Conservation (phyloP, 176 grass and related monocot genomes). For the Zizania latifolia region DNA sequence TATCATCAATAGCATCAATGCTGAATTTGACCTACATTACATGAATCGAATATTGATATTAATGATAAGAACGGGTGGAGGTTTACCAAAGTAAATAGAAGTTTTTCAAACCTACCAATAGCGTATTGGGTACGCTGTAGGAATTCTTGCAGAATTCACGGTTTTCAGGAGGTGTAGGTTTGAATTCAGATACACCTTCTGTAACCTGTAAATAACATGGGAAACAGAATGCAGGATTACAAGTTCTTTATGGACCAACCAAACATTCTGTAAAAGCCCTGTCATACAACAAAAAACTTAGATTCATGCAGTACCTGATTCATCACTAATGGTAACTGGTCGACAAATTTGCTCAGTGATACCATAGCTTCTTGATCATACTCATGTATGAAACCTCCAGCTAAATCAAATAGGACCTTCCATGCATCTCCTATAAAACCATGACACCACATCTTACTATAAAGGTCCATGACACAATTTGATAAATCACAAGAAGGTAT, state of each 20-base stretch:
- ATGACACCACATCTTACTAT: slow-evolving; percentile 15
- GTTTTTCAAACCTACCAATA: slow-evolving; percentile 43
- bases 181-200: slow-evolving; percentile 89
- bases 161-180: slow-evolving; percentile 77
- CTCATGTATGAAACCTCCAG: slow-evolving; percentile 61
- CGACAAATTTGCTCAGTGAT: slow-evolving; percentile 75
- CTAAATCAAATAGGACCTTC: slow-evolving; percentile 67
- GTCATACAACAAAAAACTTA: background rate
- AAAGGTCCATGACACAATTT: background rate
- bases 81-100: background rate
- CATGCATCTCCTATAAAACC: slow-evolving; percentile 52
- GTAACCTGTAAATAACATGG: slow-evolving; percentile 46
- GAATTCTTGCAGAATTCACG: slow-evolving; percentile 82
- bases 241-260: background rate
- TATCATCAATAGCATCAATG: slow-evolving; percentile 76
- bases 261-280: background rate
- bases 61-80: background rate
- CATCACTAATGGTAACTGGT: slow-evolving; percentile 88
- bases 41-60: background rate
- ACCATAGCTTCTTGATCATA: slow-evolving; percentile 64
- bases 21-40: slow-evolving; percentile 79
- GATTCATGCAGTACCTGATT: slow-evolving; percentile 59
- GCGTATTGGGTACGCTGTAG: slow-evolving; percentile 68
- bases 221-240: slow-evolving; percentile 16
- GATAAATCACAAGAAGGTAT: too few relatives aligned